phyloP scores from a whole-genome alignment of 331 rosid genomes.

The Stylosanthes scabra region DNA sequence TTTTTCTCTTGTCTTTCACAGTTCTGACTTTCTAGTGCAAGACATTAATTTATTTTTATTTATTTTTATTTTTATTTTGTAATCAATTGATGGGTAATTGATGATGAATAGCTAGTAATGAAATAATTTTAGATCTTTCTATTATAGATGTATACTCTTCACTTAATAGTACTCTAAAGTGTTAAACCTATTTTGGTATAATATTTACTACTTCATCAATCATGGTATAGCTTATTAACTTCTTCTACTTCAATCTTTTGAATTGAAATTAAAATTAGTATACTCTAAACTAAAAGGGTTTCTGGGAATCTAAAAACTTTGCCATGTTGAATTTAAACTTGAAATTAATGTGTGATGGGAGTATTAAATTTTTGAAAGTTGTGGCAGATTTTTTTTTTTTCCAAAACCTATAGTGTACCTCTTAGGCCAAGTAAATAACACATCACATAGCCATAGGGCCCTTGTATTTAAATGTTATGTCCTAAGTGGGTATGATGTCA shows the following conservation, averaged over 20 bases:
- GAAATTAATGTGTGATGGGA: neutral
- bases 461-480: constrained; percentile 27
- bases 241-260: neutral
- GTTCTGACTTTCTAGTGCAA: neutral
- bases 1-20: neutral
- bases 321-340: neutral
- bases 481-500: constrained; percentile 10
- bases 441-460: neutral
- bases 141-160: neutral
- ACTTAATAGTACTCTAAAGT: neutral
- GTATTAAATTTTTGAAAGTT: neutral
- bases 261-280: neutral
- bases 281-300: no score
- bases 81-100: neutral
- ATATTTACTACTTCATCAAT: neutral
- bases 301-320: no score
- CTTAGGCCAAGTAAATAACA: neutral
- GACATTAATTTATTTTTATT: no score
- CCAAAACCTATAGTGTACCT: neutral
- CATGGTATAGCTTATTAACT: neutral
- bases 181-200: neutral
- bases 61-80: neutral
- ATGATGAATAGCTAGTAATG: constrained; percentile 1
- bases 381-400: neutral
- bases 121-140: neutral